Base-by-base conservation (phyloP, 1,284 basidiomycete genomes). In the Gymnopus androsaceus region DNA sequence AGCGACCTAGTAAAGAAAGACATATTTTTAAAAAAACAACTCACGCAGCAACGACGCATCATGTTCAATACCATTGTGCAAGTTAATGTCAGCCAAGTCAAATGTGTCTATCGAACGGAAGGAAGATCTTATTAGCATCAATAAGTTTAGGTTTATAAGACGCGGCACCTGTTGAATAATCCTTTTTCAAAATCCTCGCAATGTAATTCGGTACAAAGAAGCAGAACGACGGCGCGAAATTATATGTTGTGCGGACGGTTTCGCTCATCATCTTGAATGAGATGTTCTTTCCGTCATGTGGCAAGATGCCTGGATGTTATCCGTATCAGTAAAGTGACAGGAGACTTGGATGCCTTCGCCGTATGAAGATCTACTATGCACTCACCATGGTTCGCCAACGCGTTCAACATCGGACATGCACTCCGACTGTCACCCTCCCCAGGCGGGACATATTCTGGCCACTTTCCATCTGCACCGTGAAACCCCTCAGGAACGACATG, bases 51-150 rank as follows among this genome's bases (percentile, higher is more conserved):
- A 72, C 2, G 88, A 90, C 0, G 75, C 88, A 61, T 91, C 89
- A 61, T 91, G 89, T 63, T 91, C 89, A 57, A 91, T 91, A 9
- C 84, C 84, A 60, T 90, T 90, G 67, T 91, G 89, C 28, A 85
- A 67, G 63, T 80, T 77, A 36, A 91, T 73, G 49, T 90, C 88
- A 12, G 72, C 68, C 21, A 91, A 72, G 64, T 90, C 80, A 59
- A 89, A 82, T 3, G 72, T 81, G 56, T 84, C 81, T 3, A n/a
- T n/a, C n/a, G n/a, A n/a, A n/a, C n/a, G n/a, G n/a, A n/a, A n/a
- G n/a, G n/a, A n/a, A n/a, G n/a, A n/a, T n/a, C n/a, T n/a, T n/a
- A n/a, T n/a, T n/a, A n/a, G n/a, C n/a, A n/a, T n/a, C n/a, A n/a
- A n/a, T n/a, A n/a, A n/a, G n/a, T n/a, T n/a, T n/a, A n/a, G n/a